A percentile compares a stretch with the other conserved stretches of the same genome.
These are phyloP conservation scores for Neofusicoccum cordaticola DNA, from an alignment of 2,329 filamentous ascomycete genomes.

Conservation along the genomic window DNA sequence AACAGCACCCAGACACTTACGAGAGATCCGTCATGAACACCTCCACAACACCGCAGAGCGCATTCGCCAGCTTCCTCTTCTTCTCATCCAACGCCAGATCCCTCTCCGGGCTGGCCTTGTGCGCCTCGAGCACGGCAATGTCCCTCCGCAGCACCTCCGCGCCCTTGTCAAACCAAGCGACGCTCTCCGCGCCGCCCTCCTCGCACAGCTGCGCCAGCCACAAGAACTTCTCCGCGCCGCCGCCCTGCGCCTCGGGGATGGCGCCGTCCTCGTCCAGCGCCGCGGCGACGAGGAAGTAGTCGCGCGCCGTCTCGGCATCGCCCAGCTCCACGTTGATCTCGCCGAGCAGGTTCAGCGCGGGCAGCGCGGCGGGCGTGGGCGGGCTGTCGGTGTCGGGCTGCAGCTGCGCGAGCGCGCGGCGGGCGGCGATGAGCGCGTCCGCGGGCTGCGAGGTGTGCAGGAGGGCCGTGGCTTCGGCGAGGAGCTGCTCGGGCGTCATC, in stretches of 20 bases:
- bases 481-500: conserved; percentile 54
- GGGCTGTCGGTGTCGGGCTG: conserved; percentile 33
- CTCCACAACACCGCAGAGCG: conserved; percentile 91
- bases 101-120: conserved; percentile 39
- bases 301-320: conserved; percentile 71
- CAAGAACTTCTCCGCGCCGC: conserved; percentile 89
- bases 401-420: conserved; percentile 52
- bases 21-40: conserved; percentile 99
- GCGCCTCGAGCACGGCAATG: conserved; percentile 61
- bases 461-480: conserved; percentile 55
- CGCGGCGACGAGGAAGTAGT: conserved; percentile 70
- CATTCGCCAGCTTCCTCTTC: conserved; percentile 78
- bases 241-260: conserved; percentile 67
- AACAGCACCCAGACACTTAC: conserved; percentile 45
- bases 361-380: conserved; percentile 50
- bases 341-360: conserved; percentile 72
- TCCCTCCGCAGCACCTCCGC: conserved; percentile 69
- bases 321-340: conserved; percentile 81
- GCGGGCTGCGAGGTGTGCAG: conserved; percentile 59
- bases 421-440: conserved; percentile 54
- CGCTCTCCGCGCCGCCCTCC: conserved; percentile 58
- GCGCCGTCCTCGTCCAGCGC: conserved; percentile 73
- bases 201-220: conserved; percentile 87
- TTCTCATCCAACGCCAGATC: conserved; percentile 60
- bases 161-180: conserved; percentile 64